phyloP scores from a whole-genome alignment of 805 yeast species.

The Saturnispora sekii region DNA sequence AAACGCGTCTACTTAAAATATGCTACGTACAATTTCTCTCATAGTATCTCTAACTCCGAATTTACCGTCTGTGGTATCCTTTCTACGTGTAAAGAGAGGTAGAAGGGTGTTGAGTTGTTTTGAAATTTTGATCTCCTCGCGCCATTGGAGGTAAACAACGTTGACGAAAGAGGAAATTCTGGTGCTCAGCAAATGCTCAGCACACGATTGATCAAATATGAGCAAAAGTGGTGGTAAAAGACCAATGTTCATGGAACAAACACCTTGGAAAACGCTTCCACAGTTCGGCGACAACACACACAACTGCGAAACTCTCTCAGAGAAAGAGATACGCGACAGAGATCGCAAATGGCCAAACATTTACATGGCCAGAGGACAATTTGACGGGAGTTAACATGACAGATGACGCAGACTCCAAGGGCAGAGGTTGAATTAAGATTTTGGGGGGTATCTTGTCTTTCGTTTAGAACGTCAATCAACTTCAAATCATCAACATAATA shows the following conservation, averaged over 20 bases:
- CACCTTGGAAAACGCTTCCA: constrained; percentile 55
- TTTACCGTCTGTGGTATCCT: too few relatives aligned
- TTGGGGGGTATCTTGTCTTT: constrained; percentile 2
- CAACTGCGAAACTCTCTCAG: constrained; percentile 67
- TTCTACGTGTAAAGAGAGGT: not conserved
- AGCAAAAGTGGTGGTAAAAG: not conserved
- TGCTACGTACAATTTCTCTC: constrained; percentile 9
- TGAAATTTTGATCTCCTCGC: not conserved
- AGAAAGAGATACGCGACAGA: constrained; percentile 66
- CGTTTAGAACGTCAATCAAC: constrained; percentile 21
- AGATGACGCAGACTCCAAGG: constrained; percentile 60
- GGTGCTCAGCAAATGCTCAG: not conserved
- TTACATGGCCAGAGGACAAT: constrained; percentile 89
- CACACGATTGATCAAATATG: not conserved
- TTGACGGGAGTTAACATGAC: constrained; percentile 65
- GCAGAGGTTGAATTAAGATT: constrained; percentile 6
- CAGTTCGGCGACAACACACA: constrained; percentile 73
- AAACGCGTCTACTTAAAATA: too few relatives aligned
- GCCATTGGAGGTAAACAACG: not conserved
- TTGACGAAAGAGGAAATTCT: not conserved
- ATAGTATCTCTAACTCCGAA: not conserved
- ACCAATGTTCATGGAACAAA: constrained; percentile 35
- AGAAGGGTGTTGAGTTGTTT: constrained; percentile 1
- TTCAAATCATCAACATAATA: constrained; percentile 18
- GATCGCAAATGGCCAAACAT: constrained; percentile 82